Conservation (phyloP, 306 rosid species). For the Bauhinia variegata region DNA sequence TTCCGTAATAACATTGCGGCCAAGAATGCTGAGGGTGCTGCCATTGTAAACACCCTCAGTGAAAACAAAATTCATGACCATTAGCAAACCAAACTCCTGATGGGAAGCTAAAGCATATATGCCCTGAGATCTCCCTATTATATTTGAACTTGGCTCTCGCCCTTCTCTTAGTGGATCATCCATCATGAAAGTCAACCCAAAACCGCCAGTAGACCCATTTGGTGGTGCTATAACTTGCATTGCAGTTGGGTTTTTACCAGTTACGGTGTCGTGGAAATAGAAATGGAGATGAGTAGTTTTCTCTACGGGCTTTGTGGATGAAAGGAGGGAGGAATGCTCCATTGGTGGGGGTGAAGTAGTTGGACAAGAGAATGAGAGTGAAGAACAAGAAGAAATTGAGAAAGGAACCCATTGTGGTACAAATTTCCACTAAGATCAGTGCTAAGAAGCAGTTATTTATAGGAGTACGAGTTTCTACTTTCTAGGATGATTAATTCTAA, state of each 20-base stretch:
- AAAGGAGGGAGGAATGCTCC: neutral
- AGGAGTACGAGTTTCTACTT: neutral
- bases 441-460: neutral
- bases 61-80: conserved; percentile 38
- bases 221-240: conserved; percentile 22
- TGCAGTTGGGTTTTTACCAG: conserved; percentile 43
- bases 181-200: conserved; percentile 35
- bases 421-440: neutral
- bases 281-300: conserved; percentile 45
- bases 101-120: conserved; percentile 45
- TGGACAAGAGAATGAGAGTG: conserved; percentile 19
- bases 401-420: conserved; percentile 22
- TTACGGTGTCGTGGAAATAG: conserved; percentile 45
- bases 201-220: conserved; percentile 7
- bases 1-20: conserved; percentile 28
- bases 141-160: conserved; percentile 36
- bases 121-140: conserved; percentile 46
- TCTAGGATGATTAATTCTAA: too few species aligned
- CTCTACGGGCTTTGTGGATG: conserved; percentile 12
- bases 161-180: conserved; percentile 44
- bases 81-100: conserved; percentile 34
- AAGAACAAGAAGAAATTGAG: conserved; percentile 8
- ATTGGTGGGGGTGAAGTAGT: neutral
- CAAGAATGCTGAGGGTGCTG: conserved; percentile 38
- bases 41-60: conserved; percentile 32